Evolutionary conservation across 1,284 basidiomycete genomes (phyloP), one percentile per base, ranked within the genome.

Genomic region (Fomitopsis pinicola): DNA sequence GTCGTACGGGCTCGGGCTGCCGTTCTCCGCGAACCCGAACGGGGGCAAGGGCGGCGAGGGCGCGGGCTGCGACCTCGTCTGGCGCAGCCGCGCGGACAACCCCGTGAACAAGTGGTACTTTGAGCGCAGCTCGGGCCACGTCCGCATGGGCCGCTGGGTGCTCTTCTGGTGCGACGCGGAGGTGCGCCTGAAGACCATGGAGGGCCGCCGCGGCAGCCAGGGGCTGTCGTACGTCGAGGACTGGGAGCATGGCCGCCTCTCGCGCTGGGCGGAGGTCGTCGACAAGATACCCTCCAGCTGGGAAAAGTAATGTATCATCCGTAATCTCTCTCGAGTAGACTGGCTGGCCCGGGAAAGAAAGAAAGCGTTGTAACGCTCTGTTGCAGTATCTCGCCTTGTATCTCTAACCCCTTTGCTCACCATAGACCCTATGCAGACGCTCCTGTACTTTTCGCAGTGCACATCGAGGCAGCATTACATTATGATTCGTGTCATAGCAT

Each of bases 71-170:
- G 97, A 99, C 74, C 83, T 99, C 60, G 94, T 99, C 35, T 99
- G 97, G 97, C 87, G 97, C 63, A 92, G 88, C 69, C 84, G 97
- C 59, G 83, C 88, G 10, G 85, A 97, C 75, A 99, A 99, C 74
- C 95, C 95, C 0, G 89, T 99, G 59, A 99, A 99, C 77, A 97
- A 96, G 75, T 99, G 97, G 97, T 99, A 99, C 77, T 98, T 95
- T 69, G 97, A 99, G 74, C 87, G 97, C 40, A 92, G 89, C 71
- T 93, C 91, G 52, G 97, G 97, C 9, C 97, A 98, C 75, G 68
- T 95, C 42, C 83, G 92, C 59, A 83, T 94, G 77, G 90, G 87
- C 26, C 78, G 83, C 45, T 98, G 94, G 95, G 88, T 91, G 60
- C 77, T 99, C 69, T 99, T 99, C 78, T 99, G 97, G 97, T 98